Evolutionary conservation across 768 basidiomycete genomes (phyloP), one percentile per base, ranked within the genome.

Genomic region (Hypsizygus marmoreus): DNA sequence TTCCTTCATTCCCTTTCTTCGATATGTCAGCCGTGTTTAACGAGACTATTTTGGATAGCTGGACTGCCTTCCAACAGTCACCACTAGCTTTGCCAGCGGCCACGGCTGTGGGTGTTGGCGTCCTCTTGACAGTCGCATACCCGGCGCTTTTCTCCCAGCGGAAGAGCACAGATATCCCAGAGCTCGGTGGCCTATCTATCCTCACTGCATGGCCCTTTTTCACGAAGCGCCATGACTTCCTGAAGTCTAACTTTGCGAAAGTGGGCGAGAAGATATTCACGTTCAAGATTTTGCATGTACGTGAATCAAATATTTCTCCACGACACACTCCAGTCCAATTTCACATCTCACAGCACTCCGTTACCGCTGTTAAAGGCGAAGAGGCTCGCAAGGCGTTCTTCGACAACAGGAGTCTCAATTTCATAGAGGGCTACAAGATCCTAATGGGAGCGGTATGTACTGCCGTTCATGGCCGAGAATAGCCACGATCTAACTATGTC

Each of bases 371-470:
- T 5, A 50, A 50, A 20, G 70, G 68, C 0, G 61, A 66, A n/a
- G 60, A 62, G 29, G 66, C 61, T 5, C 54, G 68, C 0, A 65
- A 65, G 36, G 44, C 40, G 0, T 71, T 68, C 45, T 69, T 69
- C 43, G 57, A 63, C 9, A 52, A 58, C 9, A 63, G 60, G 39
- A 53, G 45, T 29, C 50, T 71, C 12, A 52, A 59, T 24, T 60
- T 68, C 28, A 45, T 45, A 12, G 66, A 69, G 40, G 70, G 69
- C 1, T 71, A 69, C 35, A 60, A 58, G 20, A 61, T 72, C 9
- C 59, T 70, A 0, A 60, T 67, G 53, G 67, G 66, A 10, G 61
- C 57, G 30, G 64, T 65, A 32, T 36, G 62, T 50, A 14, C 6
- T 20, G 23, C 19, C 24, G 22, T 4, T 1, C 16, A 16, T 4